Evolutionary conservation across 805 yeast genomes (phyloP), one percentile per base, ranked within the genome.

Genomic region (Isabelozyma gotoi): DNA sequence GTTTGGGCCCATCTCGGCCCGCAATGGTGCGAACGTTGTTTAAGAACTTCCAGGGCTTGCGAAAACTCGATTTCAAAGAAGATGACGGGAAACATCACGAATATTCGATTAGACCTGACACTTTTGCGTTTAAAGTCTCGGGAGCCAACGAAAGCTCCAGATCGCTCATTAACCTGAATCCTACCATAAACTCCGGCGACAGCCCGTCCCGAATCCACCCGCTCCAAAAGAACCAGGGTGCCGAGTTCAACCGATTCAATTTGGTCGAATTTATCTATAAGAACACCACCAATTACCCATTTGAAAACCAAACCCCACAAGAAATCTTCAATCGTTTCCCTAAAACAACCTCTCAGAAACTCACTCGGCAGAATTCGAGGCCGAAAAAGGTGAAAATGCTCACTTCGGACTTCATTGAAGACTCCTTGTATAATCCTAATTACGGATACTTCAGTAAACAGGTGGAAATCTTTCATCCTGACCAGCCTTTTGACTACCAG

Each of bases 381-480:
- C 96, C 96, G 0, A 66, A 51, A 24, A 72, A 76, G 19, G 77
- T 81, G 5, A 84, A 85, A 58, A 84, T 88, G 91, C 67, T 83
- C n/a, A 65, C 84, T 0, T 68, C 86, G 8, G 96, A 87, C 54
- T 89, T 85, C 63, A 89, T 88, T 44, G 95, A 88, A 53, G 95
- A 88, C 59, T 83, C 92, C 15, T 65, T 88, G 52, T 88, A 88
- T 59, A 86, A 89, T 62, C 89, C 92, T 0, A 56, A 74, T 49
- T 88, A 88, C 59, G 96, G 96, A 1, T 89, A 88, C 61, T 88
- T 88, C 53, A 75, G 89, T 1, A 77, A 81, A 51, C 85, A 85
- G 50, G 95, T 86, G 7, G 86, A 84, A 55, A 87, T 87, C 50
- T 87, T 83, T 61, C 84, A 84, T 45, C 81, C 83, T 2, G 78